Evolutionary conservation across 768 basidiomycete genomes (phyloP), one percentile per base, ranked within the genome.

Genomic region (Basidioascus undulatus): DNA sequence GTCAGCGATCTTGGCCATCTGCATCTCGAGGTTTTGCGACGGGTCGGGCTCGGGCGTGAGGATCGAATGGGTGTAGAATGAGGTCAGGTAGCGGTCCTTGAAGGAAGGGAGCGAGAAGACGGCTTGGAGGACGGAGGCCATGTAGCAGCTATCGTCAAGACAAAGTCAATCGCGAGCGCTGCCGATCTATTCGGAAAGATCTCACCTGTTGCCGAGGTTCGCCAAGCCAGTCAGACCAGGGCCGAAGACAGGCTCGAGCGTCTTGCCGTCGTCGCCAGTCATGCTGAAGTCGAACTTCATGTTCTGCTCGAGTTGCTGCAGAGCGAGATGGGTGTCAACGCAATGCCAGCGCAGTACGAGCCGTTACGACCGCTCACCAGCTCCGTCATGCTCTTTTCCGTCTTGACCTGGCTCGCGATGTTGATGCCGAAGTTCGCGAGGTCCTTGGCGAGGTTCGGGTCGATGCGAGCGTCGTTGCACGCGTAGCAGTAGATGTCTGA

Each of bases 371-470:
- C 1, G 54, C 70, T 37, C 44, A 86, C 84, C 47, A 98, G 65
- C 53, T 98, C 89, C 0, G 87, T 92, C 74, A 92, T 81, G 42
- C 73, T 82, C 61, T 92, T 94, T 56, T 92, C 84, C 0, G 87
- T 94, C 61, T 96, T 96, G 5, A 61, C 74, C 52, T 80, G 74
- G 0, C 66, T 68, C 28, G 68, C 65, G 1, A 94, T 71, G 45
- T 83, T 76, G 56, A 98, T 89, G 0, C 83, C 86, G 45, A 94
- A 92, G 19, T 66, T 66, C 0, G 69, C 57, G 3, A 96, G 66
- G 59, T 96, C 89, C 0, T 53, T 44, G 0, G 71, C 63, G 9
- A 96, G 57, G 6, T 76, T 70, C 0, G 76, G 79, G 53, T 92
- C 83, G 5, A 74, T 53, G 50, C 68, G 74, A 1, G 78, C 65